phyloP scores from a whole-genome alignment of 345 rosid genomes.

The Sisymbrium irio region DNA sequence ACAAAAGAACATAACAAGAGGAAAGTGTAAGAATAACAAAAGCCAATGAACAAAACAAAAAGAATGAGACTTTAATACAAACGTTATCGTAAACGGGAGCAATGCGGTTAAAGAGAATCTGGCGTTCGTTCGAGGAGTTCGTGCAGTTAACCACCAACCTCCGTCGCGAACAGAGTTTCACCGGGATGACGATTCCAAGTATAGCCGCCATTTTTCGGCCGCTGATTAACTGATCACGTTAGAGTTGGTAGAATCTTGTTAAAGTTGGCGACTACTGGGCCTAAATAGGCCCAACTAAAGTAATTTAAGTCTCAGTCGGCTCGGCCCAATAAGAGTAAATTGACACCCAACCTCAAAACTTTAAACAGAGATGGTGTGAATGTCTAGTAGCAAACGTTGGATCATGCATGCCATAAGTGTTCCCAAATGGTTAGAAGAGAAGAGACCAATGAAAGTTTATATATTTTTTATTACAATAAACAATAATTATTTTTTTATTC shows the following conservation, averaged over 20 bases:
- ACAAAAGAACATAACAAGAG: not conserved
- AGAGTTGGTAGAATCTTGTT: no score
- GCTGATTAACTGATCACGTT: constrained; percentile 17
- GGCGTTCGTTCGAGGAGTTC: constrained; percentile 50
- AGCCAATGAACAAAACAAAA: not conserved
- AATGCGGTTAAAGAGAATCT: constrained; percentile 66
- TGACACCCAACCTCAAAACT: not conserved
- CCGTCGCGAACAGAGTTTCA: constrained; percentile 1
- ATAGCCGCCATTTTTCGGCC: constrained; percentile 37
- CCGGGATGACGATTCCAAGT: constrained; percentile 29
- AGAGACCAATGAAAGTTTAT: not conserved
- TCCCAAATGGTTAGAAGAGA: not conserved
- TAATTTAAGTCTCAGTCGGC: not conserved
- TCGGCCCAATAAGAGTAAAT: not conserved
- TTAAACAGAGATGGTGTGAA: not conserved
- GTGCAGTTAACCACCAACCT: constrained; percentile 35
- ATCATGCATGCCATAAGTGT: not conserved
- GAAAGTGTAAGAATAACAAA: not conserved
- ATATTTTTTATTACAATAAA: not conserved
- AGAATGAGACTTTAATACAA: not conserved
- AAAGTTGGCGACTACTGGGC: not conserved
- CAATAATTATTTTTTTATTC: not conserved
- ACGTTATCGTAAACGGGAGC: constrained; percentile 83
- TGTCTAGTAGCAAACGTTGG: not conserved
- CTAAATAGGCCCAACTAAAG: not conserved